Evolutionary conservation across 2,329 filamentous ascomycete genomes (phyloP).

Genomic region (Nigrospora osmanthi): DNA sequence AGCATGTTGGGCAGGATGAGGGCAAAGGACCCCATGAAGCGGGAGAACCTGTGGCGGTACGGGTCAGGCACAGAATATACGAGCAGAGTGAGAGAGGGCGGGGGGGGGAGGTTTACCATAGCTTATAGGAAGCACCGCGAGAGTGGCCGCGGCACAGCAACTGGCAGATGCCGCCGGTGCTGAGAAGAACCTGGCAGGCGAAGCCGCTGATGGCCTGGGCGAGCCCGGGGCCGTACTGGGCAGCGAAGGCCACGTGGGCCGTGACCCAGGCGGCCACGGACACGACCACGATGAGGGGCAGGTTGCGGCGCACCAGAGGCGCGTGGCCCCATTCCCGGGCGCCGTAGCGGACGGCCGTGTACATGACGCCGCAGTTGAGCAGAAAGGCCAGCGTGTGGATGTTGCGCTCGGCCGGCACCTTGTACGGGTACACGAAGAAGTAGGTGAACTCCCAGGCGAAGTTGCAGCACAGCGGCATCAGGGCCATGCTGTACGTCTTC

Average conservation of each 20-base stretch:
- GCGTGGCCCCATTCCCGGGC: not conserved
- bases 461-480: conserved; percentile 1
- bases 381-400: not conserved
- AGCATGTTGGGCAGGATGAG: not conserved
- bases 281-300: not conserved
- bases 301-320: not conserved
- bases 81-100: not conserved
- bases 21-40: not conserved
- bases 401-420: not conserved
- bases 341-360: not conserved
- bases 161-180: not conserved
- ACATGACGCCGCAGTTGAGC: conserved; percentile 1
- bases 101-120: not conserved
- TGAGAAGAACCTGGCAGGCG: not conserved
- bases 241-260: not conserved
- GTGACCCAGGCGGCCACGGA: not conserved
- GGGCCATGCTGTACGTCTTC: not conserved
- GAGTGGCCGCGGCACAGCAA: not conserved
- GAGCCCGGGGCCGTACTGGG: not conserved
- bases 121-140: not conserved
- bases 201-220: not conserved
- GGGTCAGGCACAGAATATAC: not conserved
- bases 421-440: not conserved
- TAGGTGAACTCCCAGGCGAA: not conserved
- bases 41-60: not conserved